Base-by-base conservation (phyloP, 768 basidiomycete genomes). In the Tephrocybe rancida region DNA sequence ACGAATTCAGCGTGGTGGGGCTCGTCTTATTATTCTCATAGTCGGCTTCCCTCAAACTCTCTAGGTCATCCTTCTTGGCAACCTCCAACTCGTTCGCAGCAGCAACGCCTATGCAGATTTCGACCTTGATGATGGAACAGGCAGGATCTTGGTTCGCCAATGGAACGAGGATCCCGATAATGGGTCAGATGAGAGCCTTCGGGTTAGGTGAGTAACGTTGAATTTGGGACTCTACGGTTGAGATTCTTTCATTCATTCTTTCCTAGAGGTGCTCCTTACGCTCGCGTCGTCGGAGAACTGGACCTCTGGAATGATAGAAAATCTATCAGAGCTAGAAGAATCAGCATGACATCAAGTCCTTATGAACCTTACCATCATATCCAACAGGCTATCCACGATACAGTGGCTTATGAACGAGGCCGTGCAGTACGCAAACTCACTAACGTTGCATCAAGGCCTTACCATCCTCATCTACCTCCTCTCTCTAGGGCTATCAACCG, bases 41-140 rank as follows among this genome's bases (percentile, higher is more conserved):
- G n/a, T n/a, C n/a, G n/a, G n/a, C n/a, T n/a, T 50, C 30, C 5
- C 65, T 64, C 2, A 38, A 69, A 37, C 67, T 69, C 24, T 25
- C 18, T 56, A 93, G 90, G 71, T 94, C 35, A 82, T 86, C 1
- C 61, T 92, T 38, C 85, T 93, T 7, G 92, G 81, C 85, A 63
- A 85, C 95, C 3, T 74, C 81, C n/a, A 81, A 82, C 24, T 73
- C 88, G 30, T 76, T 84, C 54, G 70, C 70, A 14, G 84, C 87
- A 50, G 77, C 87, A 37, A 26, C 5, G 95, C 91, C 3, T 91
- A 93, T 61, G 81, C 80, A 49, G 82, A 85, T 32, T 91, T 92
- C 63, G 67, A 73, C 39, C 72, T 73, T 11, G 67, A 70, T 45
- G 71, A 73, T 50, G 69, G 69, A 38, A 64, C 70, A 9, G 71